Base-by-base conservation (phyloP, 257 asterid genomes). In the Ajuga chamaepitys region DNA sequence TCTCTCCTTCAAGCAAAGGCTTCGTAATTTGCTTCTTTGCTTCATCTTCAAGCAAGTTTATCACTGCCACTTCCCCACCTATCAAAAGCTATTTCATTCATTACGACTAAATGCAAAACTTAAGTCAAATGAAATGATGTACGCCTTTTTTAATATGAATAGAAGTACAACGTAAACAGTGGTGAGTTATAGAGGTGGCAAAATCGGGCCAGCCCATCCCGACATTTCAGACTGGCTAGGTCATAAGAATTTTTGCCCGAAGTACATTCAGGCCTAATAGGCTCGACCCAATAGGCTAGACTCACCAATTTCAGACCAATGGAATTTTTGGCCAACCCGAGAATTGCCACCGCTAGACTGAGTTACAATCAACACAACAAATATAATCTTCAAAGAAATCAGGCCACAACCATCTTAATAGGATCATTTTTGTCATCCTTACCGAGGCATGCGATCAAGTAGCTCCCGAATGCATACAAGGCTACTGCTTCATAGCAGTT, bases 371-470 rank as follows among this genome's bases (percentile, higher is more conserved):
- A 50, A 42, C 24, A 47, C 48, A 40, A 12, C 4, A 16, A 30
- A 51, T 13, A 30, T 52, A 16, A 26, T 3, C 30, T 11, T 46
- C n/a, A 41, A 30, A n/a, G 25, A 8, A 32, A 53, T 50, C 35
- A 57, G 14, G 41, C 26, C 25, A 7, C 2, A 53, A 7, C 11
- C 40, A 37, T 41, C 24, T 37, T 12, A 59, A 45, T 24, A 34
- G 58, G 51, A 52, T 42, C 40, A 56, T 26, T n/a, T 35, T 58
- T 38, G 17, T 7, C 20, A 12, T 3, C 14, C 86, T 82, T 79
- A 93, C 99, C 99, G 47, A 94, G 99, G 82, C 97, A 94, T 41
- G 92, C 95, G 70, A 86, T 75, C 81, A 94, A 79, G 95, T 89
- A 94, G 82, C 95, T 94, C 50, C 99, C 99, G 55, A 94, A 94